A percentile compares a stretch with the other conserved stretches of the same genome.
phyloP scores from a whole-genome alignment of 345 rosid species.

The Hirschfeldia incana region DNA sequence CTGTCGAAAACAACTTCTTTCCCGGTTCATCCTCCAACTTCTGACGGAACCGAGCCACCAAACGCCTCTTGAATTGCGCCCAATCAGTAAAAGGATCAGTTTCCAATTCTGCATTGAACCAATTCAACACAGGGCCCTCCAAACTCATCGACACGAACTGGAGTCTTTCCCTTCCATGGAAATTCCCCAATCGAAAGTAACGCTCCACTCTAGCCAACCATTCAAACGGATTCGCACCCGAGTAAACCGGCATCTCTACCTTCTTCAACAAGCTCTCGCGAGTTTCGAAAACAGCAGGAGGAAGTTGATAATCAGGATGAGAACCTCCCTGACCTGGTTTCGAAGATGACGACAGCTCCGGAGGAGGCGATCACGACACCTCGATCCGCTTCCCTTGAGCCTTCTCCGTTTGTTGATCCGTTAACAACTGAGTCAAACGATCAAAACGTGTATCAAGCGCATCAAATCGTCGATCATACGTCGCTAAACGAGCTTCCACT shows the following conservation, averaged over 20 bases:
- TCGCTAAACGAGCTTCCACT: not conserved
- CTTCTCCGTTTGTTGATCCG: not conserved
- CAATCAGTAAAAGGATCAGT: not conserved
- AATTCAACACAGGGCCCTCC: not conserved
- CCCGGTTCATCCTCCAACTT: not conserved
- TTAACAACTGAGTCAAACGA: not conserved
- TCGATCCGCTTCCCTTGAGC: not conserved
- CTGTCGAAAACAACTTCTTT: not conserved
- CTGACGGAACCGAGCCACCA: not conserved
- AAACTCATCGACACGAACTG: not conserved
- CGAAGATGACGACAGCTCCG: not conserved
- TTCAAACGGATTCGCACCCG: not conserved
- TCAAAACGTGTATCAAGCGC: not conserved
- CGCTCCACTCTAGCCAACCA: not conserved
- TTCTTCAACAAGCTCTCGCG: not conserved
- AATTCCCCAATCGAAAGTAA: not conserved
- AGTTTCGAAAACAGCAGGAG: not conserved
- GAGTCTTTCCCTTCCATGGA: not conserved
- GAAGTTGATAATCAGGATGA: not conserved
- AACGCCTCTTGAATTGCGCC: not conserved
- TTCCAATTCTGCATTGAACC: not conserved
- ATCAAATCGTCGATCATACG: not conserved
- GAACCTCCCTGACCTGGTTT: not conserved
- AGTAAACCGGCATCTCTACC: not conserved
- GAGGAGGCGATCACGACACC: not conserved